Conservation (phyloP, 225 moss, liverwort and hornwort genomes). For the Anthoceros angustus region DNA sequence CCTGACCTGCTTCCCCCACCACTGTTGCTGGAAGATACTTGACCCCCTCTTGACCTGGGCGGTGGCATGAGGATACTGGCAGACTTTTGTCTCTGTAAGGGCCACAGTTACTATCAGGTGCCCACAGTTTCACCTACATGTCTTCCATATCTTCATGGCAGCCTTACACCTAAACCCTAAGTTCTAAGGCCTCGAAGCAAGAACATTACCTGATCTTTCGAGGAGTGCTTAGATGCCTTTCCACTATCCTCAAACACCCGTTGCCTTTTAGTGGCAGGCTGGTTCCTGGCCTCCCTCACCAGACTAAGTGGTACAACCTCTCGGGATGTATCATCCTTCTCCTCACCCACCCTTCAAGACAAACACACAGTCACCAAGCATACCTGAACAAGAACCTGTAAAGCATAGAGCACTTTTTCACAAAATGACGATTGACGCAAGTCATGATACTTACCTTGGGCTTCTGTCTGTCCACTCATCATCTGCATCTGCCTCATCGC, state of each 20-base stretch:
- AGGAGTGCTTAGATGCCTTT: conserved; percentile 18
- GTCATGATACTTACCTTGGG: conserved; percentile 38
- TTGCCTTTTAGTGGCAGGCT: conserved; percentile 11
- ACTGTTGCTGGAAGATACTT: conserved; percentile 2
- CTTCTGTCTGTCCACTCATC: conserved; percentile 96
- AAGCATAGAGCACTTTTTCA: not conserved
- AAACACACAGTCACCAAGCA: not conserved
- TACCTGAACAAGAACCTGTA: conserved; percentile 2
- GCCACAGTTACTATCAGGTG: not conserved
- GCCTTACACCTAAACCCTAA: not conserved
- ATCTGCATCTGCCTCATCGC: conserved; percentile 97
- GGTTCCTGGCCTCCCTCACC: conserved; percentile 8
- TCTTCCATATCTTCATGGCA: not conserved
- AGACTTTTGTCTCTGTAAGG: conserved; percentile 42
- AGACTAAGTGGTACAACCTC: conserved; percentile 29
- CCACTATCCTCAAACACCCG: conserved; percentile 17
- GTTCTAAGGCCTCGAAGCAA: not conserved
- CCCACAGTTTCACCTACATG: not conserved
- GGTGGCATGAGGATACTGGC: conserved; percentile 60
- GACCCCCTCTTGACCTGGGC: conserved; percentile 7
- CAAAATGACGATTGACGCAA: not conserved
- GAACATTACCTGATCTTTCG: conserved; percentile 28
- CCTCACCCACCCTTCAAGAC: conserved; percentile 54
- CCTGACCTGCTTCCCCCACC: conserved; percentile 10
- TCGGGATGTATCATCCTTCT: conserved; percentile 45